Base-by-base conservation (phyloP, 2,329 filamentous ascomycete genomes). In the Scleromitrula shiraiana region DNA sequence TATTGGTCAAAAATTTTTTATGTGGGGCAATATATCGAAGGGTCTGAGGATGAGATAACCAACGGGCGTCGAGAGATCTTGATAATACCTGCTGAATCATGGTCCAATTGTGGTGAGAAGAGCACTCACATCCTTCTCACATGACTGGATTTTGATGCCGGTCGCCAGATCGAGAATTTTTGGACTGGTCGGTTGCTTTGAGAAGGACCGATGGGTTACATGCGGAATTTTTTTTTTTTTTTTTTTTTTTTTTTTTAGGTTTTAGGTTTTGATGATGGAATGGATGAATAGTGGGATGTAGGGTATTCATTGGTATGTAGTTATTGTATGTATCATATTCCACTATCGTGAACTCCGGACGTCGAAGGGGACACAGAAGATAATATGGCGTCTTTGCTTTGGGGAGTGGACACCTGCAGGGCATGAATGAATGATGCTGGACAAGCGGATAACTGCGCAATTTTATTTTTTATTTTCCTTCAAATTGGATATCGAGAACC, bases 71-170 rank as follows among this genome's bases (percentile, higher is more conserved):
- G n/a, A n/a, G n/a, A 44, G 9, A 19, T 44, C 45, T 43, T 7
- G 12, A 29, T 22, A 27, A 7, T 30, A 32, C 9, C 42, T 42
- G 41, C 17, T 39, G 29, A n/a, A n/a, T n/a, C n/a, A n/a, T n/a
- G n/a, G n/a, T n/a, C 58, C 57, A 61, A 60, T 59, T 45, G 37
- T 23, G 37, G 33, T 7, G n/a, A 41, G 30, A 50, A 53, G 43
- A 40, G 40, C 55, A 55, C 53, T 54, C 58, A 62, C 55, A 61
- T 58, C 30, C 26, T 38, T 29, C 56, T 63, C 60, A 62, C 59
- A 60, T 63, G 60, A 63, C 42, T 56, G 46, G 55, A 56, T 39
- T 46, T 39, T 54, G 44, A 60, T 63, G 60, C 60, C 59, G 50
- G 56, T 50, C 55, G 52, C 56, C 57, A 52, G 51, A 47, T 44